These are phyloP conservation scores for Akanthomyces uredinophilus DNA, from an alignment of 2,329 filamentous ascomycete genomes.

Conservation along the genomic window DNA sequence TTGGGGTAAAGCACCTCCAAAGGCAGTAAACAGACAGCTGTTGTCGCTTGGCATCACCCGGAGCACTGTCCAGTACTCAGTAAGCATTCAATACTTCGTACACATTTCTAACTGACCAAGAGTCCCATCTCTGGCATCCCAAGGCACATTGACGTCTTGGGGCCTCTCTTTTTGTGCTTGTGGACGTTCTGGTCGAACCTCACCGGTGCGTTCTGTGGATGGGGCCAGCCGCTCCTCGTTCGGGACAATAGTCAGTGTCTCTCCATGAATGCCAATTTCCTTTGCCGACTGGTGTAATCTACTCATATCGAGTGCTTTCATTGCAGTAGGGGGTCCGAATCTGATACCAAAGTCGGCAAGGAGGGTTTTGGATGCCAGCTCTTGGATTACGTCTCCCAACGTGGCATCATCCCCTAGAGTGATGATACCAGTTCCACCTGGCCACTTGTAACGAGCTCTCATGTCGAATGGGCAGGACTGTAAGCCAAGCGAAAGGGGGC, in stretches of 20 bases:
- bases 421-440: constrained; percentile 65
- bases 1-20: constrained; percentile 71
- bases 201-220: neutral
- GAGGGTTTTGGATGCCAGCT: constrained; percentile 59
- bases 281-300: constrained; percentile 44
- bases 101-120: constrained; percentile 35
- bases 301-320: constrained; percentile 60
- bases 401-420: constrained; percentile 64
- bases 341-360: constrained; percentile 69
- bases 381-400: constrained; percentile 53
- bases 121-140: constrained; percentile 46
- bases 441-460: constrained; percentile 70
- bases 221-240: constrained; percentile 26
- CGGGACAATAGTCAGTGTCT: constrained; percentile 47
- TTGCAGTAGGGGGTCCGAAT: constrained; percentile 68
- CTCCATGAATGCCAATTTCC: constrained; percentile 43
- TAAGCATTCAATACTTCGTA: neutral
- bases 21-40: constrained; percentile 86
- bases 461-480: constrained; percentile 40
- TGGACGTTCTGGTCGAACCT: constrained; percentile 9
- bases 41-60: constrained; percentile 97
- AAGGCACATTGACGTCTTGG: constrained; percentile 37
- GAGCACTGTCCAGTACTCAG: constrained; percentile 49
- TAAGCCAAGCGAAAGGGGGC: neutral
- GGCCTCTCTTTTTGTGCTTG: constrained; percentile 2